Evolutionary conservation across 129 eudicot genomes (phyloP).

Genomic region (Tagetes patula): DNA sequence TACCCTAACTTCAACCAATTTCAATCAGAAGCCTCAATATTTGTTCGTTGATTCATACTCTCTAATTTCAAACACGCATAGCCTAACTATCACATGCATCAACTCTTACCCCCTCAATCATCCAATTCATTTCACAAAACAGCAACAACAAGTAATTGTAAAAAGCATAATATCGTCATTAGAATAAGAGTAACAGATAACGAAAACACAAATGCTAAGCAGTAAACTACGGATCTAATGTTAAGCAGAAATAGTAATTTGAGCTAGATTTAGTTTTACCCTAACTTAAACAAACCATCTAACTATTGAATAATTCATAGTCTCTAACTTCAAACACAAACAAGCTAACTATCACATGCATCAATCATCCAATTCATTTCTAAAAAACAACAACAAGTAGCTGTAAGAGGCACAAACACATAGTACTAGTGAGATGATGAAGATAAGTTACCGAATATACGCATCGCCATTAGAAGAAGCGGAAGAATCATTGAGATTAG

Average conservation of each 20-base stretch:
- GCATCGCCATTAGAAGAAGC: conserved; percentile 63
- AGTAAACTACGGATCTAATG: no score
- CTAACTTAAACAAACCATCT: no score
- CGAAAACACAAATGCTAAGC: no score
- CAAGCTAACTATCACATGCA: conserved; percentile 7
- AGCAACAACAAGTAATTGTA: neutral
- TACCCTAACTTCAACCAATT: conserved; percentile 13
- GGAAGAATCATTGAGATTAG: conserved; percentile 36
- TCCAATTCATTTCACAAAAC: conserved; percentile 6
- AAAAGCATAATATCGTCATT: neutral
- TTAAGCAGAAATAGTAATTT: no score
- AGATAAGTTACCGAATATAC: conserved; percentile 55
- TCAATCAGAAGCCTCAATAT: neutral
- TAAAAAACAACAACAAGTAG: neutral
- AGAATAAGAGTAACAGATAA: no score
- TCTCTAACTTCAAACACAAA: neutral
- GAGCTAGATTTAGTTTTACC: no score
- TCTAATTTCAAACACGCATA: neutral
- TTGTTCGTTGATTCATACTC: neutral
- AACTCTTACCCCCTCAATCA: neutral
- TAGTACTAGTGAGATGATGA: neutral
- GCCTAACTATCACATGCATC: neutral
- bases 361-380: conserved; percentile 16
- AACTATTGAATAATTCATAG: no score
- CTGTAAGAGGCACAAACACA: neutral